Percentiles rank a stretch among this genome's conserved stretches.
Conservation (phyloP, 352 stramenopile genomes). For the Globisporangium echinulatum region DNA sequence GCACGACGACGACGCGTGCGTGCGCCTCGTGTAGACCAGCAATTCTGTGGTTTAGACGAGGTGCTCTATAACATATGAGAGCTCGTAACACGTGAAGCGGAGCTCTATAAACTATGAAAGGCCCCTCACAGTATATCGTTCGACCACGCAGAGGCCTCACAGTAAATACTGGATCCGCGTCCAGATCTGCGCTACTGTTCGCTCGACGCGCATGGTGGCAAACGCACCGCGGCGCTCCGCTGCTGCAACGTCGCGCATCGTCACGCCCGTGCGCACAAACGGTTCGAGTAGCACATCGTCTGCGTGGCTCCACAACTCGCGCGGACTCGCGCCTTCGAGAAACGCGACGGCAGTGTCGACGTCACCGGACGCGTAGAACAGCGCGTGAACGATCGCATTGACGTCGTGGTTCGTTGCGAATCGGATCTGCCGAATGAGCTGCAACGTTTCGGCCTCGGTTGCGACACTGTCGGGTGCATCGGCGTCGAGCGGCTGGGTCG, state of each 20-base stretch:
- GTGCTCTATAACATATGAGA: too few relatives aligned
- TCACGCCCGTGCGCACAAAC: slow-evolving; percentile 6
- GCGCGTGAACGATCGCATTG: slow-evolving; percentile 23
- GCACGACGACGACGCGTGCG: neutral
- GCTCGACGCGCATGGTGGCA: slow-evolving; percentile 26
- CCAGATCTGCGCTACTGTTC: slow-evolving; percentile 34
- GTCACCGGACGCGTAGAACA: slow-evolving; percentile 38
- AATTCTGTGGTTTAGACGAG: too few relatives aligned
- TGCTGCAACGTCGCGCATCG: slow-evolving; percentile 12
- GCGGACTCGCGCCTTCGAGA: slow-evolving; percentile 22
- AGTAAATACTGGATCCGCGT: slow-evolving; percentile 50
- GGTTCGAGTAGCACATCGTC: slow-evolving; percentile 48
- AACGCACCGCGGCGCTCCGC: slow-evolving; percentile 31
- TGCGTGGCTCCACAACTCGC: slow-evolving; percentile 34
- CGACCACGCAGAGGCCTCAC: slow-evolving; percentile 21
- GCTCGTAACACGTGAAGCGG: neutral
- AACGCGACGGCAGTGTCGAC: slow-evolving; percentile 23
- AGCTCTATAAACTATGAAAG: neutral
- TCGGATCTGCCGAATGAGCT: slow-evolving; percentile 29
- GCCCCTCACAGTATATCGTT: too few relatives aligned
- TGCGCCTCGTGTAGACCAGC: slow-evolving; percentile 5
- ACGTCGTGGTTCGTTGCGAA: slow-evolving; percentile 24
- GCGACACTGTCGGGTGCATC: neutral
- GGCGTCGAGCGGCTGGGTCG: neutral
- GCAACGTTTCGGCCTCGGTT: slow-evolving; percentile 13